These are phyloP conservation scores for Cajanus cajan DNA, from an alignment of 306 rosid genomes.

Conservation along the genomic window DNA sequence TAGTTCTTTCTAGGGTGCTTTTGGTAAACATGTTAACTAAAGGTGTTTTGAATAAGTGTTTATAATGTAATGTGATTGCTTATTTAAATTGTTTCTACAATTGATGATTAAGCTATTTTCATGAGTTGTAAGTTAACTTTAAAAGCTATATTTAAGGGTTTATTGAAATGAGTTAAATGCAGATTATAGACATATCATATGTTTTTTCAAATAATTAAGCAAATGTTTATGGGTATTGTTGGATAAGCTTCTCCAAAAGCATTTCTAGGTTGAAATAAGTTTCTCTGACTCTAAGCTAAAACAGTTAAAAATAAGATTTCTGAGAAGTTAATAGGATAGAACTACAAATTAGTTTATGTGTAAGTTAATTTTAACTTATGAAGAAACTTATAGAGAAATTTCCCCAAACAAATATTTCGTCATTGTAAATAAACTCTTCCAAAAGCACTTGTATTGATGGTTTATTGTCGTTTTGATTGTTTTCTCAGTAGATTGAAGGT, in stretches of 20 bases:
- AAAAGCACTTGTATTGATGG: neutral
- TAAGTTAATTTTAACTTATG: no score
- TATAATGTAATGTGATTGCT: neutral
- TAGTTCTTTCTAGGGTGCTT: neutral
- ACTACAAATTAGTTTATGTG: no score
- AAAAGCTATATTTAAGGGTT: neutral
- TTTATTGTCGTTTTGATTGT: constrained; percentile 17
- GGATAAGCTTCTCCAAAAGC: no score
- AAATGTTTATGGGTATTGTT: neutral
- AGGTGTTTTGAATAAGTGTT: neutral
- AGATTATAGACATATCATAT: neutral
- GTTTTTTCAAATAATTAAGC: neutral
- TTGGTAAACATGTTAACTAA: neutral
- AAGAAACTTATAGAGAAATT: no score
- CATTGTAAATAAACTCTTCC: neutral
- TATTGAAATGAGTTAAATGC: neutral
- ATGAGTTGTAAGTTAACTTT: neutral
- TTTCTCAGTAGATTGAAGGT: constrained; percentile 70
- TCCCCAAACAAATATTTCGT: no score
- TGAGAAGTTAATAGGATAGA: no score
- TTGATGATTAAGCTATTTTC: neutral
- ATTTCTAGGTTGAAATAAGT: no score
- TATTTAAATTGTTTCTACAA: neutral
- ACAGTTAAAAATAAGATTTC: no score
- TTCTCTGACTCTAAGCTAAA: no score